Evolutionary conservation across 495 filamentous ascomycete genomes (phyloP).

Genomic region (Podospora appendiculata): DNA sequence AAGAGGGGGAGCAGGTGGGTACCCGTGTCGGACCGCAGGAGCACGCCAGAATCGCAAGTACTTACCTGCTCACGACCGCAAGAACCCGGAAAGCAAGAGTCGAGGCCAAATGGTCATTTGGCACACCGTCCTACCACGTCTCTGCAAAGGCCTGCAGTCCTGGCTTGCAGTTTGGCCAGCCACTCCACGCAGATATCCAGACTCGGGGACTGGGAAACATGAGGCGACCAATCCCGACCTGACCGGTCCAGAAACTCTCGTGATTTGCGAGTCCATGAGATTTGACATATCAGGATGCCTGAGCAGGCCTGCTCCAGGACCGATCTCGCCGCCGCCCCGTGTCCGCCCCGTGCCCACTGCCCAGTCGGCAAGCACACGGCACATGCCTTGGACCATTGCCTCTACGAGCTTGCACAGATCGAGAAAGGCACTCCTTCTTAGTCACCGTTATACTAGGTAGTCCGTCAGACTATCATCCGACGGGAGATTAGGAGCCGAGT

Average conservation of each 20-base stretch:
- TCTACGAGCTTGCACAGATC: background rate
- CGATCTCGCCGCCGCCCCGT: background rate
- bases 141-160: slow-evolving; percentile 6
- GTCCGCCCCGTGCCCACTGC: background rate
- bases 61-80: background rate
- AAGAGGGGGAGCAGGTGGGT: background rate
- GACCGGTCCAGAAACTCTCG: background rate
- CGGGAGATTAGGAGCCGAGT: background rate
- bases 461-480: background rate
- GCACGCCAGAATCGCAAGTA: slow-evolving; percentile 2
- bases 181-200: slow-evolving; percentile 1
- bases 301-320: background rate
- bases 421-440: background rate
- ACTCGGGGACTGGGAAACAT: slow-evolving; percentile 12
- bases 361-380: background rate
- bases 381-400: background rate
- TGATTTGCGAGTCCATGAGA: slow-evolving; percentile 16
- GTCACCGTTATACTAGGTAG: background rate
- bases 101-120: slow-evolving; percentile 1
- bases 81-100: too few species aligned
- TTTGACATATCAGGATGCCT: slow-evolving; percentile 1
- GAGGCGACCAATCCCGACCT: slow-evolving; percentile 23
- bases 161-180: background rate
- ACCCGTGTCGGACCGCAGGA: slow-evolving; percentile 5
- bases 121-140: slow-evolving; percentile 12